Evolutionary conservation across 1,284 basidiomycete genomes (phyloP).

Genomic region (Marasmius oreades): DNA sequence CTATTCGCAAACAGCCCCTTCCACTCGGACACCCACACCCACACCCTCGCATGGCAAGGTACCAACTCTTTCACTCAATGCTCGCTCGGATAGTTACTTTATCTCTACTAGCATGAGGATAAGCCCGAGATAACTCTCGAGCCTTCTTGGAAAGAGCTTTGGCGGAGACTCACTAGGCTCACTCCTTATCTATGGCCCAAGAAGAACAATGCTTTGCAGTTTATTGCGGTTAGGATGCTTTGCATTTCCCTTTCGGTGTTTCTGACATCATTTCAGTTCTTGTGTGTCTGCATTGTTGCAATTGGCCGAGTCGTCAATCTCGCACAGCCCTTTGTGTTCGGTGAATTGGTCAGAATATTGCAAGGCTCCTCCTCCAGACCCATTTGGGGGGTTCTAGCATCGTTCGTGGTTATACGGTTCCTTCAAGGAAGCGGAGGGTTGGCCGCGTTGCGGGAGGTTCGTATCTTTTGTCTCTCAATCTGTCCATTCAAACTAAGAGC

Average conservation of each 20-base stretch:
- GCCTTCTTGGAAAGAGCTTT: conserved; percentile 64
- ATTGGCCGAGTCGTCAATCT: conserved; percentile 77
- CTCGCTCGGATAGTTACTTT: not conserved
- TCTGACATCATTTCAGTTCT: conserved; percentile 31
- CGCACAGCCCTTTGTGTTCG: conserved; percentile 70
- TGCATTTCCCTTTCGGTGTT: not conserved
- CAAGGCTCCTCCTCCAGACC: conserved; percentile 44
- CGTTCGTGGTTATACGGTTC: conserved; percentile 62
- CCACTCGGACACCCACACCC: conserved; percentile 60
- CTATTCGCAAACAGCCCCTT: conserved; percentile 49
- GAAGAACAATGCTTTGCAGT: conserved; percentile 35
- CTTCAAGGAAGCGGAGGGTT: conserved; percentile 72
- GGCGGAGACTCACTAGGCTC: conserved; percentile 56
- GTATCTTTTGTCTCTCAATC: conserved; percentile 20
- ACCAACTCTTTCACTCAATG: not conserved
- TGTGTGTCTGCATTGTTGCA: conserved; percentile 68
- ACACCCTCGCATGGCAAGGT: conserved; percentile 48
- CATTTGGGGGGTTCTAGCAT: conserved; percentile 61
- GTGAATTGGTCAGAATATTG: conserved; percentile 60
- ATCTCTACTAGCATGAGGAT: conserved; percentile 29
- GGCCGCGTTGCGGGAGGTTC: conserved; percentile 62
- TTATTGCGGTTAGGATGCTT: not conserved
- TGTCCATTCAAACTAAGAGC: conserved; percentile 14
- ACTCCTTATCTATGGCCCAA: conserved; percentile 83
- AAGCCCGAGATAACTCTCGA: conserved; percentile 57